Base-by-base conservation (phyloP, 2,329 filamentous ascomycete genomes). In the Pseudogymnoascus sp. region DNA sequence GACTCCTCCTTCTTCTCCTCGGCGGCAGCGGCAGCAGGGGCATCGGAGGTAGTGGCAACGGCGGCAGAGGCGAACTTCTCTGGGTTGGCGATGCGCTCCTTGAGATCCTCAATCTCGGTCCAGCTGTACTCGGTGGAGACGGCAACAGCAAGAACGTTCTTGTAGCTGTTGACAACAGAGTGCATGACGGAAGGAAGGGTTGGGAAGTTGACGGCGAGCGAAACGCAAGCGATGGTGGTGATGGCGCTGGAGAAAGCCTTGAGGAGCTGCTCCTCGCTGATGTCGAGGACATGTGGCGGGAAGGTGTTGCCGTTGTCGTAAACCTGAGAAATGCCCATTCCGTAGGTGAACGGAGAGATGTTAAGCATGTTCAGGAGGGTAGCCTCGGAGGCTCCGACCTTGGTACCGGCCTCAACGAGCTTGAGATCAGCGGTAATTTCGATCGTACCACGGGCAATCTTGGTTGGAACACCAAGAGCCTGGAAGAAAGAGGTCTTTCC, bases 401-500 rank as follows among this genome's bases (percentile, higher is more conserved):
- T 98, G 85, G 65, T 84, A 73, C 88, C 88, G 71, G 91, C 86
- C 85, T 96, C 92, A 77, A 98, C 90, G 80, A 99, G 90, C 90
- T 97, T 98, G 75, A 99, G 85, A 78, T 99, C 95, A 75, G 88
- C 85, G 70, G 93, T 97, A 78, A 99, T 99, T 91, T 99, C 95
- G 83, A 99, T 99, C 83, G 95, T 99, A 96, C 95, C 96, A 96
- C 95, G 95, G 79, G 95, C 95, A 83, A 99, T 99, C 92, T 99
- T 99, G 87, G 95, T 99, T 78, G 95, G 95, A 79, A 99, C 92
- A 92, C 93, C 93, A 82, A 99, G 95, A 76, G 95, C 95, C 89
- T 99, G 95, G 93, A 99, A 99, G 92, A 99, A 99, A 79, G 95
- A 98, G 77, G 95, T 99, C 90, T 99, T 99, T 81, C 96, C 96